Percentiles rank a stretch among this genome's conserved stretches.
Conservation (phyloP, 176 grass and related monocot species). For the Saccharum officinarum region DNA sequence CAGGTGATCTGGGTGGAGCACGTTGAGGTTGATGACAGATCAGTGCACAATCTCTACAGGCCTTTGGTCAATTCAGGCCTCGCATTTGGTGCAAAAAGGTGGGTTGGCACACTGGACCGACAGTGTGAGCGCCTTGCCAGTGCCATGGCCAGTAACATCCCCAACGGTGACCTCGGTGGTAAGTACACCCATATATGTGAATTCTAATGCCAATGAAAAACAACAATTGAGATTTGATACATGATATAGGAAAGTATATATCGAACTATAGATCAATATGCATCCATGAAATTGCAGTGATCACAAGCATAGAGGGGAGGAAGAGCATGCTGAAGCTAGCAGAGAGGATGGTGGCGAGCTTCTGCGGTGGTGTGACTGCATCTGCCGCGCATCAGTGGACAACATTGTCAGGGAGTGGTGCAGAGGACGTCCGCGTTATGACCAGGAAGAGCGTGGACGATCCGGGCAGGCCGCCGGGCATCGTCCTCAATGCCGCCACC, state of each 20-base stretch:
- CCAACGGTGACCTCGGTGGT: slow-evolving; percentile 58
- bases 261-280: not conserved
- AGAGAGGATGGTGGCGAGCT: slow-evolving; percentile 95
- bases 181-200: not conserved
- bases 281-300: slow-evolving; percentile 44
- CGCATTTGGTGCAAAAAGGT: slow-evolving; percentile 83
- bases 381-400: slow-evolving; percentile 91
- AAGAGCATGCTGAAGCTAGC: slow-evolving; percentile 98
- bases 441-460: slow-evolving; percentile 91
- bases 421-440: slow-evolving; percentile 86
- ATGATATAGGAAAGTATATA: not conserved
- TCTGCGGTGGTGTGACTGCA: slow-evolving; percentile 84
- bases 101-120: slow-evolving; percentile 75
- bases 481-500: slow-evolving; percentile 91
- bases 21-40: slow-evolving; percentile 85
- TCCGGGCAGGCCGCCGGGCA: slow-evolving; percentile 80
- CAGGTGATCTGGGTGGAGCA: slow-evolving; percentile 98
- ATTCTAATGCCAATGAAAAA: not conserved
- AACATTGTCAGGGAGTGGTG: slow-evolving; percentile 79
- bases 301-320: slow-evolving; percentile 81
- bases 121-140: slow-evolving; percentile 91
- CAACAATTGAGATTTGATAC: too few species aligned
- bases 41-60: slow-evolving; percentile 91
- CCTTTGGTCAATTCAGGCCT: slow-evolving; percentile 91
- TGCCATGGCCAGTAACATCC: slow-evolving; percentile 83